Base-by-base conservation (phyloP, 192 early-diverging fungal species). In the Mortierella hygrophila region DNA sequence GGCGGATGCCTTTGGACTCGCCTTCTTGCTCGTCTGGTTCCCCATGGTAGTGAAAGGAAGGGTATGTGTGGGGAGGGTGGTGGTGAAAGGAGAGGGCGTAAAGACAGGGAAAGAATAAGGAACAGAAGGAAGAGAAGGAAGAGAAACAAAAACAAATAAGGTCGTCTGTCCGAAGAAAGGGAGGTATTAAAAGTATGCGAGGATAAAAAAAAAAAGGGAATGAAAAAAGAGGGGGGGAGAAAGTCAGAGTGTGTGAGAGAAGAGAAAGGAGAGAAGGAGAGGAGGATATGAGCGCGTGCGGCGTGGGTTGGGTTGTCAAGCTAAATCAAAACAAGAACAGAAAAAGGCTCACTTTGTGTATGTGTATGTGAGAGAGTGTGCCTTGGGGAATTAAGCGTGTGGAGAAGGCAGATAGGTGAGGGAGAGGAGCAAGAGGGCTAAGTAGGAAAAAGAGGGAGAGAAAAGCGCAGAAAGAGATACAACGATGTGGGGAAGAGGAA, bases 11-110 rank as follows among this genome's bases (percentile, higher is more conserved):
- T 81, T 81, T 70, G 80, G 68, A 46, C 49, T 75, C 7, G 81
- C 37, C 26, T 54, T 54, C 46, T 76, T 82, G 44, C 81, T 82
- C 29, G 42, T n/a, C 68, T 82, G 81, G 71, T 77, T 77, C 42
- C 81, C 81, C 81, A 82, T 82, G 13, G 49, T 52, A 6, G 49
- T n/a, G 16, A 46, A 5, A 5, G 49, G 15, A 21, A 52, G 40
- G 38, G 23, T 32, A 41, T 41, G 37, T 32, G 35, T 5, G 40
- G 18, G 23, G 6, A 21, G 9, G 38, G n/a, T 8, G 38, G 2
- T 23, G n/a, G 41, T 49, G 55, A 21, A 5, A 23, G 16, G n/a
- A 57, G 55, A 57, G 7, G 21, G 55, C 23, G 23, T n/a, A n/a
- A 26, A n/a, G 55, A 3, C 2, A 57, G n/a, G 21, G 9, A 26